Base-by-base conservation (phyloP, 2,329 filamentous ascomycete genomes). In the Hymenoscyphus scutula region DNA sequence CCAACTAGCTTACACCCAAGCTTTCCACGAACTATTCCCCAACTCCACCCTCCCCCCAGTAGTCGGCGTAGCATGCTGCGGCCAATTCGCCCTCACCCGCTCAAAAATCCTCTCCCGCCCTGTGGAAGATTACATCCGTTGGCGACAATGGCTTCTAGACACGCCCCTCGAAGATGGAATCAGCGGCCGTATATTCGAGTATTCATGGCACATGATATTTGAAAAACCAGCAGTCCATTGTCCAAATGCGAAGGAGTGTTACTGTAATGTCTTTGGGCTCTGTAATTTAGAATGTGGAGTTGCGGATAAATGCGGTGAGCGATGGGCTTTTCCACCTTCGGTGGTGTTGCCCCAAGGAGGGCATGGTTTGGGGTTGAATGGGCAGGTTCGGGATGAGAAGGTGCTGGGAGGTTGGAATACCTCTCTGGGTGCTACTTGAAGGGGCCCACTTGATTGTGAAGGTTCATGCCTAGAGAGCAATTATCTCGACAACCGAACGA, bases 191-290 rank as follows among this genome's bases (percentile, higher is more conserved):
- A 79, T 87, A 5, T 79, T 88, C 69, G 86, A 89, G 70, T 88
- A 86, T 67, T 75, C 84, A 41, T 89, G 86, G 85, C 86, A 89
- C 72, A 78, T 86, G 63, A 85, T 85, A 23, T 86, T 86, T 68
- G 82, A 82, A 63, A 81, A 83, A 68, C 74, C 79, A 25, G 73
- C 80, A 1, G 79, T 88, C 1, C 80, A 87, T 67, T 90, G 87
- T 67, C 88, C 88, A 0, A 76, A 77, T 19, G 84, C 84, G 1
- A 74, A 78, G 54, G 81, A 84, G 8, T 90, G 87, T 71, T 89
- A 89, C 72, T 90, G 88, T 75, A 83, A 86, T 48, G 80, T 85
- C 17, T 90, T 86, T 68, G 87, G 87, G 0, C 68, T 87, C 29
- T 90, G 88, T 73, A 56, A 62, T 29, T 56, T 65, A 32, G 58